Evolutionary conservation across 164 flowering plant genomes (phyloP).

Genomic region (Aristolochia contorta): DNA sequence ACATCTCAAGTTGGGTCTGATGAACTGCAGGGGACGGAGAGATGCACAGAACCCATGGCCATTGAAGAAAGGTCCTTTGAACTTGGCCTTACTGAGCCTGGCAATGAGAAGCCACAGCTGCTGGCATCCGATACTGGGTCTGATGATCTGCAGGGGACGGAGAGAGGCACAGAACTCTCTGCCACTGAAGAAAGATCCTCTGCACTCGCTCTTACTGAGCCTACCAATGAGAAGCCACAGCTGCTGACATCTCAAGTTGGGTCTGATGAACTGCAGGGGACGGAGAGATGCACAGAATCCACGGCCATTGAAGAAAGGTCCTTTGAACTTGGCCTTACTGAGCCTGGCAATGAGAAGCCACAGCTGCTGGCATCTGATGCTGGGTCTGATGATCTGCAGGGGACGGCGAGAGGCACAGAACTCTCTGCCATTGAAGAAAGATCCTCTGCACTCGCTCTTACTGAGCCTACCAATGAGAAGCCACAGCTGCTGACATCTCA

Average conservation of each 20-base stretch:
- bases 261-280: neutral
- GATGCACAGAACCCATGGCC: no score
- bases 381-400: neutral
- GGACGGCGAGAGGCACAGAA: neutral
- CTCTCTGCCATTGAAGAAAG: neutral
- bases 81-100: neutral
- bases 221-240: neutral
- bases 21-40: neutral
- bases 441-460: neutral
- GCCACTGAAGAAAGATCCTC: neutral
- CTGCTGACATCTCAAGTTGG: conserved; percentile 1
- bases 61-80: no score
- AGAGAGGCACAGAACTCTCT: neutral
- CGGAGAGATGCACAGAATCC: no score
- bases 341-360: neutral
- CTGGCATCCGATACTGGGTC: neutral
- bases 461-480: neutral
- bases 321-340: neutral
- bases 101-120: neutral
- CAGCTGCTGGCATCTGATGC: neutral
- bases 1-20: conserved; percentile 1
- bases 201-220: neutral
- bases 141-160: neutral
- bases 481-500: neutral
- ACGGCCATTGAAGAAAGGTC: no score